Conservation (phyloP, 345 rosid species). For the Murraya koenigii region DNA sequence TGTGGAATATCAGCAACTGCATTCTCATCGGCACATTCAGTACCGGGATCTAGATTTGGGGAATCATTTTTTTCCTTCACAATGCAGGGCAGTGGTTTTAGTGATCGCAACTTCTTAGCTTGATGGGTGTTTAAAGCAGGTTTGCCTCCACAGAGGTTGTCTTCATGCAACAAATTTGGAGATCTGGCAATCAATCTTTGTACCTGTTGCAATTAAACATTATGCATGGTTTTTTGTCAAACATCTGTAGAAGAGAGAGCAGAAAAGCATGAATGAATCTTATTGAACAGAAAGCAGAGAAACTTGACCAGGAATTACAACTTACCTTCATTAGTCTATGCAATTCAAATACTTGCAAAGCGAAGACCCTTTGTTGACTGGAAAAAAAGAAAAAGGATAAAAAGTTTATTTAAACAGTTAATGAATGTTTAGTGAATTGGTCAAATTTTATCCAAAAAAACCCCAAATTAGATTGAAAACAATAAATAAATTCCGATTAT, state of each 20-base stretch:
- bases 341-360: constrained; percentile 75
- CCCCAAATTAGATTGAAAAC: background rate
- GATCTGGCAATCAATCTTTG: constrained; percentile 64
- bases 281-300: background rate
- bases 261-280: constrained; percentile 1
- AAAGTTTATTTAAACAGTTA: constrained; percentile 11
- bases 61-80: constrained; percentile 20
- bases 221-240: background rate
- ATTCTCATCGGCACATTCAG: constrained; percentile 41
- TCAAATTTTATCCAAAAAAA: background rate
- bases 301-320: constrained; percentile 8
- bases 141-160: constrained; percentile 26
- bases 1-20: constrained; percentile 43
- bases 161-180: constrained; percentile 45
- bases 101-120: constrained; percentile 30
- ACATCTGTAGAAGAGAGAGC: constrained; percentile 7
- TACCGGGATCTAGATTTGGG: constrained; percentile 23
- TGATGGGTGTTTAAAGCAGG: constrained; percentile 32
- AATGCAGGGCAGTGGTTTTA: constrained; percentile 23
- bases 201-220: constrained; percentile 44
- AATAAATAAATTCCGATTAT: background rate
- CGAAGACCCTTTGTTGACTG: constrained; percentile 81
- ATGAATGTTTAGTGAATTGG: background rate
- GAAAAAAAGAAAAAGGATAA: constrained; percentile 26
- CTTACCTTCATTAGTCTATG: constrained; percentile 79